Conservation (phyloP, 176 grass and related monocot genomes). For the Areca catechu region DNA sequence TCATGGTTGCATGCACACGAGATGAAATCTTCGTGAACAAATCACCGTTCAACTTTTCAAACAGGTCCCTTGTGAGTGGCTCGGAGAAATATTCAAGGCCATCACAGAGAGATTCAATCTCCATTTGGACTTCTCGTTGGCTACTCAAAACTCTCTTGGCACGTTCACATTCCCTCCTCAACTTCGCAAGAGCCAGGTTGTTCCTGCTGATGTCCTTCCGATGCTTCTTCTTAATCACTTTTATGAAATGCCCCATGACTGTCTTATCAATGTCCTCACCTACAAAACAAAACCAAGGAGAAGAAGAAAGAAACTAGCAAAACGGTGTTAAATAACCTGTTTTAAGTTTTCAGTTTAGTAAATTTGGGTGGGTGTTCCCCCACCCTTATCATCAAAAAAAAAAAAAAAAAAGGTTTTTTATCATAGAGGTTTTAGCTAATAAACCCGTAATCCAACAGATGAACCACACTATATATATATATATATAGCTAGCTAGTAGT, state of each 20-base stretch:
- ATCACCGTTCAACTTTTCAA: slow-evolving; percentile 67
- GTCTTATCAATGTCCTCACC: slow-evolving; percentile 81
- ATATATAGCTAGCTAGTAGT: too few relatives aligned
- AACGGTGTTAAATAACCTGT: too few relatives aligned
- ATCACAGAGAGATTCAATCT: slow-evolving; percentile 61
- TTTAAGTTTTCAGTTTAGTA: too few relatives aligned
- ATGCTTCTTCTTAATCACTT: slow-evolving; percentile 74
- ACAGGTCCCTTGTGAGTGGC: slow-evolving; percentile 55
- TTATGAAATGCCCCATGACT: slow-evolving; percentile 74
- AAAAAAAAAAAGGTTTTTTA: too few relatives aligned
- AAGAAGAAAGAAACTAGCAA: too few relatives aligned
- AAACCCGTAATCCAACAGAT: too few relatives aligned
- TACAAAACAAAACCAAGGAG: background rate
- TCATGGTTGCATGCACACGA: slow-evolving; percentile 61
- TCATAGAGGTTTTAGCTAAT: too few relatives aligned
- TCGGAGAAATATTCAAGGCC: slow-evolving; percentile 66
- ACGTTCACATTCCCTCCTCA: slow-evolving; percentile 68
- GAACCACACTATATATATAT: too few relatives aligned
- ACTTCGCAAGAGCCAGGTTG: slow-evolving; percentile 60
- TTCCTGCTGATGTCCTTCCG: slow-evolving; percentile 68
- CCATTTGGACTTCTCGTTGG: slow-evolving; percentile 62
- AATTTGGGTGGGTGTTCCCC: too few relatives aligned
- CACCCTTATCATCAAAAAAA: too few relatives aligned
- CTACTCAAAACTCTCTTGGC: slow-evolving; percentile 70
- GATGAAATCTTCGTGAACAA: slow-evolving; percentile 66